Conservation (phyloP, 148 eudicot genomes). For the Persicaria maculosa region DNA sequence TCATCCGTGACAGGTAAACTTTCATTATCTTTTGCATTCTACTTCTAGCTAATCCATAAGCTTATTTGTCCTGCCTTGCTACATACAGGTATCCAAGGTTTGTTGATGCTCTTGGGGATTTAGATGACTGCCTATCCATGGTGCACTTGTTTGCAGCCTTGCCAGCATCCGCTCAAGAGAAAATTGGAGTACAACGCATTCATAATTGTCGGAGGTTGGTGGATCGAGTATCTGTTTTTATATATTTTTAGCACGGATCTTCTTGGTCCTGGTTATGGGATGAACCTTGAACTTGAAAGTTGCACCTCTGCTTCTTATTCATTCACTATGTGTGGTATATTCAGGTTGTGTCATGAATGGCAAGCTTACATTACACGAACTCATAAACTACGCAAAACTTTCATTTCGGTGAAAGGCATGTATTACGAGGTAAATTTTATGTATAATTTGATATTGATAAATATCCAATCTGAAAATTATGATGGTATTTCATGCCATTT, state of each 20-base stretch:
- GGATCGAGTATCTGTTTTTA: background rate
- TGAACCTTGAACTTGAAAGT: too few relatives aligned
- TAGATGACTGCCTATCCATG: conserved; percentile 89
- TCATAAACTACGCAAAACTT: conserved; percentile 80
- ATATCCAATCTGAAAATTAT: background rate
- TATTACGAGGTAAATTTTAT: conserved; percentile 62
- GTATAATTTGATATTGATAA: background rate
- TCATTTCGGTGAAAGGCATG: conserved; percentile 91
- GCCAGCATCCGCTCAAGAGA: conserved; percentile 74
- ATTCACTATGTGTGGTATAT: background rate
- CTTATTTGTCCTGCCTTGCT: background rate
- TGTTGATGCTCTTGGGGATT: conserved; percentile 83
- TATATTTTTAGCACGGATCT: background rate
- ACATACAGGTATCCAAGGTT: conserved; percentile 74
- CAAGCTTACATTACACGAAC: conserved; percentile 82
- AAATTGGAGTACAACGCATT: conserved; percentile 60
- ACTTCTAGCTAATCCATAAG: background rate
- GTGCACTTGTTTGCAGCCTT: conserved; percentile 93
- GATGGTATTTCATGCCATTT: background rate
- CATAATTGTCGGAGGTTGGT: conserved; percentile 82
- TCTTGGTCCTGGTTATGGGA: background rate
- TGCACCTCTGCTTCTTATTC: background rate
- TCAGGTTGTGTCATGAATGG: conserved; percentile 95
- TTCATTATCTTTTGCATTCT: background rate
- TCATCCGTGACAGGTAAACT: conserved; percentile 69